Conservation (phyloP, 1,139 yeast species). For the Diutina rugosa region DNA sequence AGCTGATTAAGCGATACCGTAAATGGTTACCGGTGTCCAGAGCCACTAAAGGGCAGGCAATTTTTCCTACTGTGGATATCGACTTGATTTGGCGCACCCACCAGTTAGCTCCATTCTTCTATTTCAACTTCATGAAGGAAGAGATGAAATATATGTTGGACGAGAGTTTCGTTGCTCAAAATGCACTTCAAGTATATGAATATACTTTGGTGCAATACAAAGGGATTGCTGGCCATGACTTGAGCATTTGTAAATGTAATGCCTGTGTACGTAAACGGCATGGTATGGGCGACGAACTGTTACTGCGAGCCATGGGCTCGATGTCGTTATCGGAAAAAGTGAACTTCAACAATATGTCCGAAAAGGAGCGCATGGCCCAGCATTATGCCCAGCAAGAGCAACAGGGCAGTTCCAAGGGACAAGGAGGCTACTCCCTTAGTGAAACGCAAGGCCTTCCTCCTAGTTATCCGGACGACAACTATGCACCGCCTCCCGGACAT, state of each 20-base stretch:
- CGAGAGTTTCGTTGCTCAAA: neutral
- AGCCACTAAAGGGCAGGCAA: neutral
- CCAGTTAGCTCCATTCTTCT: slow-evolving; percentile 1
- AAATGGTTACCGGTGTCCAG: neutral
- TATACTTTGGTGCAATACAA: neutral
- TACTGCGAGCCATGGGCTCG: neutral
- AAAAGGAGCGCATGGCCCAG: neutral
- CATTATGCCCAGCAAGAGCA: neutral
- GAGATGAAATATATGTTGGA: neutral
- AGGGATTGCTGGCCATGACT: neutral
- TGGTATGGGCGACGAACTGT: neutral
- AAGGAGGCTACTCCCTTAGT: neutral
- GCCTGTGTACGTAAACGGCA: neutral
- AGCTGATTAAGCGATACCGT: neutral
- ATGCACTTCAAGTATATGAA: neutral
- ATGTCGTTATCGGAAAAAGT: neutral
- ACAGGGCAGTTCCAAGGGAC: neutral
- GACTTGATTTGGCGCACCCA: slow-evolving; percentile 2
- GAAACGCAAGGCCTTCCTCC: too few species aligned
- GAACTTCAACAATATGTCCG: neutral
- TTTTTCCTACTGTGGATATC: neutral
- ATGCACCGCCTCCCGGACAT: neutral
- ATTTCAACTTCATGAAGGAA: neutral
- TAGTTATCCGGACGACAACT: neutral
- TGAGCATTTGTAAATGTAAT: neutral